Evolutionary conservation across 257 asterid species (phyloP).

Genomic region (Striga asiatica): DNA sequence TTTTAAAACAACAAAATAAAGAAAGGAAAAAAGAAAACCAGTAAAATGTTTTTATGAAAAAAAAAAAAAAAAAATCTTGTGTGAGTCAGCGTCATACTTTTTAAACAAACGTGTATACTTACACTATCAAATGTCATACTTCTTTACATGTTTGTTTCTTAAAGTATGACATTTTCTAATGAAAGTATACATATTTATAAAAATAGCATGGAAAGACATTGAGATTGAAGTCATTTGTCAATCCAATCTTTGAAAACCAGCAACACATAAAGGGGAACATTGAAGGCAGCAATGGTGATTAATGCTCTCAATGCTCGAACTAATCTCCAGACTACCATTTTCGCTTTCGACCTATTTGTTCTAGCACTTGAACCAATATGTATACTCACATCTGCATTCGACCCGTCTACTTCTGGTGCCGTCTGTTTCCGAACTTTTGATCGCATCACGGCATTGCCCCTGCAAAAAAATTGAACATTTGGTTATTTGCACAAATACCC

Average conservation of each 20-base stretch:
- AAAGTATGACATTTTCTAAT: too few relatives aligned
- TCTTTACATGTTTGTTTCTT: too few relatives aligned
- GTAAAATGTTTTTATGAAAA: too few relatives aligned
- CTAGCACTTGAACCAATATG: constrained; percentile 32
- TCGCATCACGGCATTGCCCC: constrained; percentile 81
- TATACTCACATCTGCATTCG: constrained; percentile 35
- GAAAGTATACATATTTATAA: neutral
- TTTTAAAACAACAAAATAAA: neutral
- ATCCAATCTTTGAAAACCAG: constrained; percentile 90
- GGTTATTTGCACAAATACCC: neutral
- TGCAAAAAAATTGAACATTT: constrained; percentile 19
- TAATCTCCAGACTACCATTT: constrained; percentile 49
- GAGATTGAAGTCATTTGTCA: constrained; percentile 55
- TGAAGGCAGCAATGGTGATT: constrained; percentile 52
- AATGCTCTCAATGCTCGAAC: constrained; percentile 39
- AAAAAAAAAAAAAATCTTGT: too few relatives aligned
- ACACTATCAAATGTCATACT: too few relatives aligned
- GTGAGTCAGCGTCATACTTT: too few relatives aligned
- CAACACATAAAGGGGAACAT: constrained; percentile 70
- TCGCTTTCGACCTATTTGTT: constrained; percentile 35
- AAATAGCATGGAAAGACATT: neutral
- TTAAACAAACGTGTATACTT: too few relatives aligned
- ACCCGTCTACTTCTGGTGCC: constrained; percentile 25
- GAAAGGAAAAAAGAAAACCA: neutral
- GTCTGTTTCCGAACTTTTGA: constrained; percentile 45